A percentile compares a stretch with the other conserved stretches of the same genome.
These are phyloP conservation scores for Annulohypoxylon maeteangense DNA, from an alignment of 495 filamentous ascomycete genomes.

Conservation along the genomic window DNA sequence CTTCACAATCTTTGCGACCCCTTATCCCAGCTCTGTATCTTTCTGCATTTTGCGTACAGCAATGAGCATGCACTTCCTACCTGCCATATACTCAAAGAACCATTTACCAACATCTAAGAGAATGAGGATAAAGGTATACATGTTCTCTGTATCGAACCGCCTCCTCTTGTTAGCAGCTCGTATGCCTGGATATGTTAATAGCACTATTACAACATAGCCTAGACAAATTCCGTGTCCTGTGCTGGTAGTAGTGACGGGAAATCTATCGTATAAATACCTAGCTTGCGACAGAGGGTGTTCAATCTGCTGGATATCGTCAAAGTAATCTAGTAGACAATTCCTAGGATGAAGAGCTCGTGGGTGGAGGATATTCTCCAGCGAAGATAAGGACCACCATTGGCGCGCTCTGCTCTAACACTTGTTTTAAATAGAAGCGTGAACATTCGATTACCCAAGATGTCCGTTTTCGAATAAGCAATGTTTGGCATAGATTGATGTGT, in stretches of 20 bases:
- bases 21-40: not conserved
- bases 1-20: not conserved
- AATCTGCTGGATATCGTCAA: not conserved
- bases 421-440: not conserved
- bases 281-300: not conserved
- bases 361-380: not conserved
- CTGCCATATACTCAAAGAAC: not conserved
- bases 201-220: not conserved
- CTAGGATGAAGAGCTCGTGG: not conserved
- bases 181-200: not conserved
- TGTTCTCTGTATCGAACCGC: not conserved
- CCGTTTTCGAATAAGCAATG: slow-evolving; percentile 20
- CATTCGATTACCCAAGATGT: not conserved
- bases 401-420: not conserved
- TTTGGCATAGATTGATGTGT: slow-evolving; percentile 23
- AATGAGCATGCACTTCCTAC: not conserved
- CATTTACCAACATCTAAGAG: not conserved
- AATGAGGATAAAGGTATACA: not conserved
- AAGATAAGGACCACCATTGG: not conserved
- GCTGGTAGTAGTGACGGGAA: not conserved
- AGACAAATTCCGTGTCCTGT: not conserved
- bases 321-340: not conserved
- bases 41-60: not conserved
- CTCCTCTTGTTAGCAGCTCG: not conserved
- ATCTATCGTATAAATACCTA: too few relatives aligned